Percentiles rank a stretch among this genome's conserved stretches.
Conservation (phyloP, 352 stramenopile species). For the Phytophthora melonis region DNA sequence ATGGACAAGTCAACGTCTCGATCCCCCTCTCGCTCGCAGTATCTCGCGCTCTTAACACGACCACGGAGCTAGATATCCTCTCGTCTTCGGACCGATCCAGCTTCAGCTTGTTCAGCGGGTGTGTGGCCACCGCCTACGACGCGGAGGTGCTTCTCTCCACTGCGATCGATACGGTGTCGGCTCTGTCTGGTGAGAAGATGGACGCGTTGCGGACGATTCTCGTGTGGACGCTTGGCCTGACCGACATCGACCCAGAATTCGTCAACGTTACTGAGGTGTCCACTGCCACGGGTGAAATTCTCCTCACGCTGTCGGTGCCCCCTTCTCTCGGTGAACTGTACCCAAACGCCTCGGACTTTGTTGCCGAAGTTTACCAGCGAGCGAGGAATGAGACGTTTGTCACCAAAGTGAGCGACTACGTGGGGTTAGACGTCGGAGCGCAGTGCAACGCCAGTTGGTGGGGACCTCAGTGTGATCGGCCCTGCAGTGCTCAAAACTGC, state of each 20-base stretch:
- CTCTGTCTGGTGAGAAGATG: constrained; percentile 20
- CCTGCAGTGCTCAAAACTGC: constrained; percentile 25
- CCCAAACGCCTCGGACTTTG: constrained; percentile 26
- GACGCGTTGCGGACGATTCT: constrained; percentile 27
- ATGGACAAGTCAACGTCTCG: constrained; percentile 41
- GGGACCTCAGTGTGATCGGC: constrained; percentile 22
- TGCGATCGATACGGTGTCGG: constrained; percentile 5
- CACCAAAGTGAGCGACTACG: constrained; percentile 19
- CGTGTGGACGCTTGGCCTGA: constrained; percentile 32
- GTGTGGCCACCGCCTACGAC: constrained; percentile 36
- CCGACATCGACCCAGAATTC: constrained; percentile 33
- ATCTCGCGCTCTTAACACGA: constrained; percentile 15
- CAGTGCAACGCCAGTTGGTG: constrained; percentile 22
- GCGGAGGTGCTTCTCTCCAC: constrained; percentile 32
- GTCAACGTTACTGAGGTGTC: constrained; percentile 35
- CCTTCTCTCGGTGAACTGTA: constrained; percentile 36
- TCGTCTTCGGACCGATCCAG: constrained; percentile 27
- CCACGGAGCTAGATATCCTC: constrained; percentile 18
- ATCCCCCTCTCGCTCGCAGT: constrained; percentile 25
- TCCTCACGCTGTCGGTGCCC: constrained; percentile 27
- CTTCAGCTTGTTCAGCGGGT: constrained; percentile 38
- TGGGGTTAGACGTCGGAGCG: constrained; percentile 19
- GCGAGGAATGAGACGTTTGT: constrained; percentile 31
- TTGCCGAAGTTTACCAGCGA: constrained; percentile 26
- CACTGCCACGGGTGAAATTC: constrained; percentile 21